Conservation (phyloP, 2,329 filamentous ascomycete genomes). For the Fusarium sp. region DNA sequence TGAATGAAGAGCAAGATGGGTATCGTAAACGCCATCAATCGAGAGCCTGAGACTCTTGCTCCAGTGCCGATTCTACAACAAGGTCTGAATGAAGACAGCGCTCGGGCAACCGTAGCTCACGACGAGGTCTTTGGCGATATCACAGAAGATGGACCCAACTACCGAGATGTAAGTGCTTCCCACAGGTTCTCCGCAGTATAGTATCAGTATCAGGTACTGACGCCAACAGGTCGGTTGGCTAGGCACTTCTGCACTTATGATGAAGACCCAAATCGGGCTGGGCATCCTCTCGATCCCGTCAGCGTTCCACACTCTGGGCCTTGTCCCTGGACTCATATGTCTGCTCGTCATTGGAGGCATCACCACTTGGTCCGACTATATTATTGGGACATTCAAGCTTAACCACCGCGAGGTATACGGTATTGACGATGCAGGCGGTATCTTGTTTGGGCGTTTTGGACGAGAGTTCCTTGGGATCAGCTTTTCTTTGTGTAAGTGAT, state of each 20-base stretch:
- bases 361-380: slow-evolving; percentile 60
- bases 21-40: not conserved
- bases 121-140: slow-evolving; percentile 47
- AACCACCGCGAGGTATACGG: slow-evolving; percentile 61
- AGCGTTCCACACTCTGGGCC: slow-evolving; percentile 56
- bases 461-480: slow-evolving; percentile 52
- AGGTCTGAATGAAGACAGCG: not conserved
- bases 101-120: slow-evolving; percentile 12
- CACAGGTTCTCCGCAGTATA: not conserved
- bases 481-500: slow-evolving; percentile 46
- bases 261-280: slow-evolving; percentile 58
- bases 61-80: not conserved
- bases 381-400: slow-evolving; percentile 61
- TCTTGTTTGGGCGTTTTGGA: slow-evolving; percentile 59
- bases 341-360: slow-evolving; percentile 53
- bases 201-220: not conserved
- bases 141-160: slow-evolving; percentile 43
- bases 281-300: slow-evolving; percentile 58
- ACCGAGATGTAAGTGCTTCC: slow-evolving; percentile 39
- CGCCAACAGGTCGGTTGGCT: slow-evolving; percentile 52
- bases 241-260: slow-evolving; percentile 56
- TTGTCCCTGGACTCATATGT: slow-evolving; percentile 58
- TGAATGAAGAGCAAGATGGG: not conserved
- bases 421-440: slow-evolving; percentile 60
- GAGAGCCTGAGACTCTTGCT: not conserved